Percentiles rank a stretch among this genome's conserved stretches.
Evolutionary conservation across 164 flowering plant genomes (phyloP).

Genomic region (Tetracentron sinense): DNA sequence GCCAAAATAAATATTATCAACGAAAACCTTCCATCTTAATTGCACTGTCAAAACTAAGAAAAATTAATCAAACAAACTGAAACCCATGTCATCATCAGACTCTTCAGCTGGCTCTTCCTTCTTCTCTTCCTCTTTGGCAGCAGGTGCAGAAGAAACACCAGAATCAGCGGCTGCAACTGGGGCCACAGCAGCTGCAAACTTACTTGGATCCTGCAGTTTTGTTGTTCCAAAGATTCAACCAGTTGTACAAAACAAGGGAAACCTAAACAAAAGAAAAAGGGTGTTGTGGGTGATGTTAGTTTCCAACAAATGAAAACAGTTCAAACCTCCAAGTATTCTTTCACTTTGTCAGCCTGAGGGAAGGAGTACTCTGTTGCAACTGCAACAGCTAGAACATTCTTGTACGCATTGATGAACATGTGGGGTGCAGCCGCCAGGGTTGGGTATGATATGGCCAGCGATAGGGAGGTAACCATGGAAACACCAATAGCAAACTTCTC

Average conservation of each 20-base stretch:
- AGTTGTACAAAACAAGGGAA: too few species aligned
- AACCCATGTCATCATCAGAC: constrained; percentile 35
- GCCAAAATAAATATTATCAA: too few species aligned
- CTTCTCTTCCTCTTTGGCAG: constrained; percentile 36
- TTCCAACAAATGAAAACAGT: too few species aligned
- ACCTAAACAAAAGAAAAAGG: too few species aligned
- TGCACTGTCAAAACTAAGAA: too few species aligned
- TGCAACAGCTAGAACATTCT: constrained; percentile 59
- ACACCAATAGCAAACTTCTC: constrained; percentile 30
- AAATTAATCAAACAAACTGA: constrained; percentile 32
- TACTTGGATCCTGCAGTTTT: constrained; percentile 57
- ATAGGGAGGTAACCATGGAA: constrained; percentile 23
- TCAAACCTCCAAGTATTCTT: constrained; percentile 12
- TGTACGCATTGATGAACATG: constrained; percentile 69
- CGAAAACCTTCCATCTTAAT: too few species aligned
- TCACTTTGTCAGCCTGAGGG: constrained; percentile 25
- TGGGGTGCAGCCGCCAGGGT: constrained; percentile 71
- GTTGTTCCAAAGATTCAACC: neutral
- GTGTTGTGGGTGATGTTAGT: too few species aligned
- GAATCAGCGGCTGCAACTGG: constrained; percentile 26
- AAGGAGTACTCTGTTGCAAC: constrained; percentile 53
- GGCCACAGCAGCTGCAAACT: constrained; percentile 53
- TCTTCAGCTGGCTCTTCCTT: constrained; percentile 49
- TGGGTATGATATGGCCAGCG: constrained; percentile 52
- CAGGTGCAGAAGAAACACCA: constrained; percentile 24